Conservation (phyloP, 2,329 filamentous ascomycete genomes). For the Grosmannia penicillata region DNA sequence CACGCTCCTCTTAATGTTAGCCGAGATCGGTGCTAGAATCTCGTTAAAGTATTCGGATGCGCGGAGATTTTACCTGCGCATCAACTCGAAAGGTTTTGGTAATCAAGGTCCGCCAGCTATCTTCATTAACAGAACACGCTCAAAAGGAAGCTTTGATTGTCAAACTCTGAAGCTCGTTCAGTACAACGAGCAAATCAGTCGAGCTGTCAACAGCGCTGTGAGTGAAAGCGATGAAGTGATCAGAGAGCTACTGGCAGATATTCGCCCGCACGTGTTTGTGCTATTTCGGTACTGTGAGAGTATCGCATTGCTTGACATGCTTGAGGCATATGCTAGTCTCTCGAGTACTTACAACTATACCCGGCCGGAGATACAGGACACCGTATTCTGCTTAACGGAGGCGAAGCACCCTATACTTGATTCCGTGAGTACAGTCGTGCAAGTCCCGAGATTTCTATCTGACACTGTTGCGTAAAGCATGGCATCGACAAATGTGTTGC, state of each 20-base stretch:
- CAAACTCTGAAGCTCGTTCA: conserved; percentile 78
- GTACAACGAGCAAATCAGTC: conserved; percentile 59
- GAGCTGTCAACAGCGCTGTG: conserved; percentile 73
- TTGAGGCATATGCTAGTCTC: conserved; percentile 61
- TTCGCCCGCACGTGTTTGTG: conserved; percentile 55
- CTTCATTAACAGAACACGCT: conserved; percentile 64
- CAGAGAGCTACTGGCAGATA: conserved; percentile 52
- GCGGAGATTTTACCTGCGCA: conserved; percentile 65
- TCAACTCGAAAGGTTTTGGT: conserved; percentile 49
- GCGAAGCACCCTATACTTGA: conserved; percentile 71
- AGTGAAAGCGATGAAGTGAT: conserved; percentile 68
- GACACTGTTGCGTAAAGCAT: conserved; percentile 6
- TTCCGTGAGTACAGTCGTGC: conserved; percentile 33
- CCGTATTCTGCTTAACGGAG: conserved; percentile 50
- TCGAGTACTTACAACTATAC: conserved; percentile 42
- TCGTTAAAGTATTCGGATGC: conserved; percentile 57
- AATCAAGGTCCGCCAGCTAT: conserved; percentile 19
- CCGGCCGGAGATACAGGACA: conserved; percentile 52
- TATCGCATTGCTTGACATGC: conserved; percentile 77
- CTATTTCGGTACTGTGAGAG: conserved; percentile 80
- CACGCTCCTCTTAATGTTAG: conserved; percentile 20
- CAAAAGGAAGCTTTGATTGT: conserved; percentile 68
- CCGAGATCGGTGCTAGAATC: conserved; percentile 4
- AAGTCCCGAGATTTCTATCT: too few species aligned
- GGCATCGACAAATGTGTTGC: conserved; percentile 52